Evolutionary conservation across 2,329 filamentous ascomycete species (phyloP).

Genomic region (Blastomyces emzantsi): DNA sequence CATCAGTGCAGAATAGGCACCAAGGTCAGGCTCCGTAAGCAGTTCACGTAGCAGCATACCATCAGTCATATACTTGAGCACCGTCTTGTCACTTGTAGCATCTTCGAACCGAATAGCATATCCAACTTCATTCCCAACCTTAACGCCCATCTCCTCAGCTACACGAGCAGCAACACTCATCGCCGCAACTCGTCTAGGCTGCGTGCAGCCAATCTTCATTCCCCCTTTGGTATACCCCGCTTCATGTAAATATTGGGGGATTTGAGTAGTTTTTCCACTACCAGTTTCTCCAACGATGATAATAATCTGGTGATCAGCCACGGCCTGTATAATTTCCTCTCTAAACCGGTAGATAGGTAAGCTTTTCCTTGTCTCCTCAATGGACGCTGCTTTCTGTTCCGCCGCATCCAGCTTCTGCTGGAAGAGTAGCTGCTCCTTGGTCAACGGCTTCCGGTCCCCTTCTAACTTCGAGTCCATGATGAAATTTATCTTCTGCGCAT

Average conservation of each 20-base stretch:
- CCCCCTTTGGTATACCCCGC: conserved; percentile 79
- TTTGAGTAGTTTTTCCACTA: conserved; percentile 89
- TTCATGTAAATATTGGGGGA: conserved; percentile 89
- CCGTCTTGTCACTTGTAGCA: conserved; percentile 79
- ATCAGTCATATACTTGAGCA: conserved; percentile 95
- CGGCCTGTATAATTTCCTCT: conserved; percentile 74
- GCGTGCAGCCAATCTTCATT: conserved; percentile 83
- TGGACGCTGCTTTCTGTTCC: conserved; percentile 76
- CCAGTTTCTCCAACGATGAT: conserved; percentile 94
- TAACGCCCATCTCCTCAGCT: conserved; percentile 84
- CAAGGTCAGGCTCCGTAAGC: conserved; percentile 76
- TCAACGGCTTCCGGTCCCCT: conserved; percentile 62
- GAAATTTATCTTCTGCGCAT: conserved; percentile 79
- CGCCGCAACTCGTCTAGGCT: conserved; percentile 87
- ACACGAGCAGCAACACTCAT: conserved; percentile 98
- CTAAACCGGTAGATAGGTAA: conserved; percentile 84
- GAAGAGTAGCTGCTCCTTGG: conserved; percentile 68
- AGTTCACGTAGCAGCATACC: conserved; percentile 89
- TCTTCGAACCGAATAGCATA: conserved; percentile 96
- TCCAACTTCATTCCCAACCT: conserved; percentile 84
- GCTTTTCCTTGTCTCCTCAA: conserved; percentile 84
- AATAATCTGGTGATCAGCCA: conserved; percentile 76
- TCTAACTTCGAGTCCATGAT: conserved; percentile 63
- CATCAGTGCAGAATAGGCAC: conserved; percentile 79
- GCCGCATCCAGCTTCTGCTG: conserved; percentile 78